Evolutionary conservation across 176 grass and related monocot genomes (phyloP).

Genomic region (Juncus inflexus): DNA sequence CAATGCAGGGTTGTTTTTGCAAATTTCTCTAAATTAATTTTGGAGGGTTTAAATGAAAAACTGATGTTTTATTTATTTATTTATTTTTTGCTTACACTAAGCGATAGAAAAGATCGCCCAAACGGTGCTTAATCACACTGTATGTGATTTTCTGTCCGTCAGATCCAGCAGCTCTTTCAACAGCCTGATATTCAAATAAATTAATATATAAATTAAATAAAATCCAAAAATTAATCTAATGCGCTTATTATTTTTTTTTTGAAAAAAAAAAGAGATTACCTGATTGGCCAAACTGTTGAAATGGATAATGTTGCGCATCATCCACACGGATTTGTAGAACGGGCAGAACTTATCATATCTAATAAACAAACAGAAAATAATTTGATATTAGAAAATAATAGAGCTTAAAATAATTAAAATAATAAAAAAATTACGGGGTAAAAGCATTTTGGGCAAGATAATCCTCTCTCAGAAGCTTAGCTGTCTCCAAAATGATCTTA

Average conservation of each 20-base stretch:
- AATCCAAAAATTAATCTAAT: slow-evolving; percentile 12
- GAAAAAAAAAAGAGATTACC: slow-evolving; percentile 30
- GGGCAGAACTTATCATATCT: slow-evolving; percentile 93
- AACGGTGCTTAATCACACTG: slow-evolving; percentile 68
- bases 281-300: slow-evolving; percentile 82
- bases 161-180: slow-evolving; percentile 71
- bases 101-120: slow-evolving; percentile 84
- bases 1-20: no score
- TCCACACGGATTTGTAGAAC: slow-evolving; percentile 98
- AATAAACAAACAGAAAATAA: slow-evolving; percentile 17
- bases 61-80: no score
- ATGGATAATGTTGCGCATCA: slow-evolving; percentile 93
- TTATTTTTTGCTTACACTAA: slow-evolving; percentile 62
- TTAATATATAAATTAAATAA: slow-evolving; percentile 2
- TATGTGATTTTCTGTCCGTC: slow-evolving; percentile 96
- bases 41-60: no score
- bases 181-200: slow-evolving; percentile 48
- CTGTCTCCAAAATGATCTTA: slow-evolving; percentile 78
- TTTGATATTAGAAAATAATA: slow-evolving; percentile 5
- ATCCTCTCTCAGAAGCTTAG: slow-evolving; percentile 84
- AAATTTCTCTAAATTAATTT: no score
- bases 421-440: slow-evolving; percentile 56
- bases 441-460: slow-evolving; percentile 89
- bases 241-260: no score
- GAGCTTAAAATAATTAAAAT: background rate